A percentile compares a stretch with the other conserved stretches of the same genome.
Evolutionary conservation across 2,329 filamentous ascomycete genomes (phyloP).

Genomic region (Colletotrichum sidae): DNA sequence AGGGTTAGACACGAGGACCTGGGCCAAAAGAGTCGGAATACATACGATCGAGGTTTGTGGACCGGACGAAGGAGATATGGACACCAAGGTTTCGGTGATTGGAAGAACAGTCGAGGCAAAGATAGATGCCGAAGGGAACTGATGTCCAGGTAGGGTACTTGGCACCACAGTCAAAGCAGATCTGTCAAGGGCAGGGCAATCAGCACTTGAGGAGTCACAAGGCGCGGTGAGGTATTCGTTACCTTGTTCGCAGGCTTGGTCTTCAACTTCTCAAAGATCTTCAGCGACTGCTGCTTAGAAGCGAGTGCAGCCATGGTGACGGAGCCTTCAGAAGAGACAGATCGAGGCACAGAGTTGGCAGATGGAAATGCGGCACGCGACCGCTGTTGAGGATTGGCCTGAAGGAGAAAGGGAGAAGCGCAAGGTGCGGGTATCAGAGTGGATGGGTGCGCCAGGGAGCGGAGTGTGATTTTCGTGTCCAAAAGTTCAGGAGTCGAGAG

Average conservation of each 20-base stretch:
- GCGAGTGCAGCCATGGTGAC: slow-evolving; percentile 75
- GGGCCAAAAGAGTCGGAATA: slow-evolving; percentile 40
- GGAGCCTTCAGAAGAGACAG: slow-evolving; percentile 20
- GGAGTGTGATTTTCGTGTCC: slow-evolving; percentile 38
- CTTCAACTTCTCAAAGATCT: slow-evolving; percentile 98
- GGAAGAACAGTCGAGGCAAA: slow-evolving; percentile 97
- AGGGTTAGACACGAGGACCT: slow-evolving; percentile 10
- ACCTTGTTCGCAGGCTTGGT: slow-evolving; percentile 95
- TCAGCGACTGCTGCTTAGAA: slow-evolving; percentile 93
- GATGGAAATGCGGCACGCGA: slow-evolving; percentile 13
- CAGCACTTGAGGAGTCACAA: slow-evolving; percentile 35
- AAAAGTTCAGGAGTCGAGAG: slow-evolving; percentile 40
- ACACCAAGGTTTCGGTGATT: slow-evolving; percentile 98
- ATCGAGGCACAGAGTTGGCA: neutral
- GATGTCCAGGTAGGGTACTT: slow-evolving; percentile 99
- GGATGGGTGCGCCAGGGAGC: slow-evolving; percentile 32
- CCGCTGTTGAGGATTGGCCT: slow-evolving; percentile 1
- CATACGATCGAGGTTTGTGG: slow-evolving; percentile 98
- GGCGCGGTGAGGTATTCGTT: slow-evolving; percentile 43
- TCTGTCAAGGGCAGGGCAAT: slow-evolving; percentile 59
- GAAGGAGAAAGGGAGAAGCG: slow-evolving; percentile 12
- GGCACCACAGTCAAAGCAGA: slow-evolving; percentile 97
- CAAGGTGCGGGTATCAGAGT: slow-evolving; percentile 21
- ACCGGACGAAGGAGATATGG: slow-evolving; percentile 98
- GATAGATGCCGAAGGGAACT: slow-evolving; percentile 95